Conservation (phyloP, 805 yeast genomes). For the Yarrowia sp. region DNA sequence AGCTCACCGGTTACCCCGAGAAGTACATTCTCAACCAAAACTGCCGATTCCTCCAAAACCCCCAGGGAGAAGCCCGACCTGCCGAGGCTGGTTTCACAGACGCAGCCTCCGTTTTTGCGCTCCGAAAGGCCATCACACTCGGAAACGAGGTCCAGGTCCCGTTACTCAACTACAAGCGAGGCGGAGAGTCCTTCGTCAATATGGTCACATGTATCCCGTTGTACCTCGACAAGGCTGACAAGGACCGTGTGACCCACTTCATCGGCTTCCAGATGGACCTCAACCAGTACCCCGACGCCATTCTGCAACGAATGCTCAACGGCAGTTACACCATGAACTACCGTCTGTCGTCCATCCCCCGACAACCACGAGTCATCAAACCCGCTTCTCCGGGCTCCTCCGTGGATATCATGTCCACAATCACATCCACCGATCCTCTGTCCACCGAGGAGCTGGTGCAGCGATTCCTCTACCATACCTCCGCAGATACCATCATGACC, state of each 20-base stretch:
- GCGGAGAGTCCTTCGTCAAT: constrained; percentile 22
- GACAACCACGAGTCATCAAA: constrained; percentile 1
- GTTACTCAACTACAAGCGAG: constrained; percentile 18
- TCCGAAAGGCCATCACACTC: background rate
- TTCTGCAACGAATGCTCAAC: constrained; percentile 22
- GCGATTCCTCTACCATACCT: constrained; percentile 21
- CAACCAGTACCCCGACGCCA: constrained; percentile 25
- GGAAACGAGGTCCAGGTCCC: constrained; percentile 17
- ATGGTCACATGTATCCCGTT: constrained; percentile 20
- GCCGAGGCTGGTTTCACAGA: constrained; percentile 10
- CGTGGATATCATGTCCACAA: constrained; percentile 13
- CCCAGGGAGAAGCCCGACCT: background rate
- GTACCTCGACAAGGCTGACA: background rate
- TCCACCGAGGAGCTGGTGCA: constrained; percentile 21
- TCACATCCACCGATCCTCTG: background rate
- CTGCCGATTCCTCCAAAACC: constrained; percentile 12
- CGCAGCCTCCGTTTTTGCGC: constrained; percentile 8
- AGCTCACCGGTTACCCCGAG: constrained; percentile 21
- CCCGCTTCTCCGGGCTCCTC: background rate
- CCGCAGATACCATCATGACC: constrained; percentile 11
- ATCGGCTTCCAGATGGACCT: constrained; percentile 23
- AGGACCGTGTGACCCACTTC: constrained; percentile 9
- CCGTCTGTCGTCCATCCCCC: constrained; percentile 6
- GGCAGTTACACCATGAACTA: constrained; percentile 22
- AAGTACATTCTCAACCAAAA: constrained; percentile 3